Evolutionary conservation across 148 eudicot genomes (phyloP).

Genomic region (Chenopodium formosanum): DNA sequence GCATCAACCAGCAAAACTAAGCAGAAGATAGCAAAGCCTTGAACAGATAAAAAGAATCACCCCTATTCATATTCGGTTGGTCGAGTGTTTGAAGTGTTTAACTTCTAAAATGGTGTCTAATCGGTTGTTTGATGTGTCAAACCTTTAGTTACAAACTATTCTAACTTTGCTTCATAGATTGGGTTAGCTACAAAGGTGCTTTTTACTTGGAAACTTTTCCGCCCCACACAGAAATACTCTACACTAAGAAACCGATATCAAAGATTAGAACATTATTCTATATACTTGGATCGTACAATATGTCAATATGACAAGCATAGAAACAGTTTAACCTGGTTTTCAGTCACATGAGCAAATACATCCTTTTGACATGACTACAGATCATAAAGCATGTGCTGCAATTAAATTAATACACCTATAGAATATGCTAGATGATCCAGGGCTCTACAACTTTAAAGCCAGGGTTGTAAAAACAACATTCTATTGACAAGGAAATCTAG

Average conservation of each 20-base stretch:
- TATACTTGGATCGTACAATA: neutral
- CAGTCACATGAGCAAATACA: neutral
- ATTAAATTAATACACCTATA: neutral
- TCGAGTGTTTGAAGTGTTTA: no score
- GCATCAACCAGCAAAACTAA: no score
- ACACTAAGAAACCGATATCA: neutral
- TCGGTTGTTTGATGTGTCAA: no score
- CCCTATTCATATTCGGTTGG: no score
- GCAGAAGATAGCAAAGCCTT: no score
- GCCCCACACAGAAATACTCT: neutral
- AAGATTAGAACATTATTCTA: neutral
- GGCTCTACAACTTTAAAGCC: neutral
- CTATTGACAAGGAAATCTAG: slow-evolving; percentile 11
- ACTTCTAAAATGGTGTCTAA: no score
- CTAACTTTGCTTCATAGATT: no score
- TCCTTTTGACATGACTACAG: neutral
- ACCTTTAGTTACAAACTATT: no score
- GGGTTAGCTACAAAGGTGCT: no score
- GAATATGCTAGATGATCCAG: neutral
- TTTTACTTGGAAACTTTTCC: no score
- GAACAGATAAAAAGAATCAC: no score
- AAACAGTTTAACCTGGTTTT: neutral
- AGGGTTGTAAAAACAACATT: neutral
- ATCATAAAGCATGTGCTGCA: neutral
- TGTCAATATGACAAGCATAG: neutral